Evolutionary conservation across 2,329 filamentous ascomycete species (phyloP).

Genomic region (Hymenoscyphus albidus): DNA sequence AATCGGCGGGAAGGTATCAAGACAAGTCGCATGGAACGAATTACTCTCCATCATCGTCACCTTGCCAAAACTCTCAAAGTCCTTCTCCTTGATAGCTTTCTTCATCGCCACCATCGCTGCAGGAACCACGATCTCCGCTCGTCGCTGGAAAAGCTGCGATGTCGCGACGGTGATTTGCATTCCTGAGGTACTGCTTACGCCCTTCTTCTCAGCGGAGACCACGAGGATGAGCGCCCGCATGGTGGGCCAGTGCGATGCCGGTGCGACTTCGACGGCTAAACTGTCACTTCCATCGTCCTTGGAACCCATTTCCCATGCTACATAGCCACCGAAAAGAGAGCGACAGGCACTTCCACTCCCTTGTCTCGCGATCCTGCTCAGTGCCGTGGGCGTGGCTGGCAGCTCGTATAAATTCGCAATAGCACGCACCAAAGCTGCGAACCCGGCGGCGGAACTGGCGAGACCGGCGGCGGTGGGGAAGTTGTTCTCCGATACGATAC

Average conservation of each 20-base stretch:
- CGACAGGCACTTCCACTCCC: slow-evolving; percentile 94
- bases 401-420: slow-evolving; percentile 91
- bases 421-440: slow-evolving; percentile 71
- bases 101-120: slow-evolving; percentile 81
- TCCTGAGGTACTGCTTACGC: slow-evolving; percentile 83
- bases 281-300: slow-evolving; percentile 80
- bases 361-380: slow-evolving; percentile 86
- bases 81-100: slow-evolving; percentile 68
- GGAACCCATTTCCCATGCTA: slow-evolving; percentile 83
- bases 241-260: slow-evolving; percentile 86
- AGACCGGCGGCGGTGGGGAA: slow-evolving; percentile 96
- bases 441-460: slow-evolving; percentile 66
- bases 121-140: slow-evolving; percentile 74
- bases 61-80: slow-evolving; percentile 84
- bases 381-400: slow-evolving; percentile 72
- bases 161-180: slow-evolving; percentile 98
- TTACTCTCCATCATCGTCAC: slow-evolving; percentile 97
- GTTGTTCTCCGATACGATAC: slow-evolving; percentile 95
- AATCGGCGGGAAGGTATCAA: slow-evolving; percentile 95
- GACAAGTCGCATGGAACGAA: slow-evolving; percentile 90
- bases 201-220: slow-evolving; percentile 91
- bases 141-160: slow-evolving; percentile 77
- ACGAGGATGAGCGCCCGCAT: slow-evolving; percentile 94
- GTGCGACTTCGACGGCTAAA: slow-evolving; percentile 80
- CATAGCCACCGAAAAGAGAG: slow-evolving; percentile 90